phyloP scores from a whole-genome alignment of 768 basidiomycete genomes.

The Trametes cinnabarina region DNA sequence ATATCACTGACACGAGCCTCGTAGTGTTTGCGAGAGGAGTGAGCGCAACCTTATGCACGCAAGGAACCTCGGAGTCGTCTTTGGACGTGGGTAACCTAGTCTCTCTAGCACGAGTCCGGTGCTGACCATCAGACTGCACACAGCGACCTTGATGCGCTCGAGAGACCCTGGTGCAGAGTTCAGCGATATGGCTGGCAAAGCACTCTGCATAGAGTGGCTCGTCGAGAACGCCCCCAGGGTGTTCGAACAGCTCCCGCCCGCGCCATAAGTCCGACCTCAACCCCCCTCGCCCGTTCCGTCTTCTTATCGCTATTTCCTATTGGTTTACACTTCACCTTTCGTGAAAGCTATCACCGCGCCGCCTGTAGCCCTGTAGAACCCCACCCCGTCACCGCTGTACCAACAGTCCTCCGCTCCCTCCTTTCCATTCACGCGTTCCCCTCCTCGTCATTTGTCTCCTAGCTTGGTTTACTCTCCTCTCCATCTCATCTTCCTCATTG shows the following conservation, averaged over 20 bases:
- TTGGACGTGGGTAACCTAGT: constrained; percentile 79
- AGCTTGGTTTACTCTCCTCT: background rate
- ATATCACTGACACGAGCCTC: background rate
- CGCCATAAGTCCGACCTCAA: background rate
- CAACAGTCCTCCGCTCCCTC: constrained; percentile 22
- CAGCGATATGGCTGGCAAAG: constrained; percentile 96
- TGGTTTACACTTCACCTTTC: constrained; percentile 9
- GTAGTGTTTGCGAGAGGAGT: constrained; percentile 59
- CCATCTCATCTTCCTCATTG: background rate
- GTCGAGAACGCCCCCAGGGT: constrained; percentile 79
- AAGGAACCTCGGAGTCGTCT: constrained; percentile 94
- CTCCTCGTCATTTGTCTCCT: constrained; percentile 15
- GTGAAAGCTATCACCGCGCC: background rate
- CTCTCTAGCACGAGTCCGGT: too few species aligned
- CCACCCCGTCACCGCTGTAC: constrained; percentile 25
- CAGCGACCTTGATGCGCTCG: constrained; percentile 94
- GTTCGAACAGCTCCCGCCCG: constrained; percentile 31
- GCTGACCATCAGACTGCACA: background rate
- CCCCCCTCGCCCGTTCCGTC: background rate
- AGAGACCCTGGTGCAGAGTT: constrained; percentile 85
- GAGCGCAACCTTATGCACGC: constrained; percentile 90
- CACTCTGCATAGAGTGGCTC: constrained; percentile 90
- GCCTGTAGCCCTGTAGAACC: constrained; percentile 23
- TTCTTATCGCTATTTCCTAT: constrained; percentile 14
- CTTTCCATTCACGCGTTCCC: constrained; percentile 9